A percentile compares a stretch with the other conserved stretches of the same genome.
Evolutionary conservation across 805 yeast species (phyloP).

Genomic region (Cyberlindnera saturnus): DNA sequence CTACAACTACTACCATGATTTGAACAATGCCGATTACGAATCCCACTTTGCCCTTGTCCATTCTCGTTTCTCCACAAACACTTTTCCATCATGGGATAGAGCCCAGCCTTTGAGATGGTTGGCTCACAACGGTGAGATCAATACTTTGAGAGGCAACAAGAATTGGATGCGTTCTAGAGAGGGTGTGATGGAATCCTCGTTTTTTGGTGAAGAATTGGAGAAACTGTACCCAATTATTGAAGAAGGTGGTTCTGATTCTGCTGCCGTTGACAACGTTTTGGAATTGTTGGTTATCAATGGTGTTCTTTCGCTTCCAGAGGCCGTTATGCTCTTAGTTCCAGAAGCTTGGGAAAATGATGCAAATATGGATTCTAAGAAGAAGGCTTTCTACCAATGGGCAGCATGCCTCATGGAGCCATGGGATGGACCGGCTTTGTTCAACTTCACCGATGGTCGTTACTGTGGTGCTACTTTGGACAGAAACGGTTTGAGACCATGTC

Average conservation of each 20-base stretch:
- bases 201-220: constrained; percentile 89
- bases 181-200: constrained; percentile 85
- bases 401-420: constrained; percentile 99
- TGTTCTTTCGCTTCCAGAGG: constrained; percentile 88
- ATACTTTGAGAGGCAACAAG: constrained; percentile 94
- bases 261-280: constrained; percentile 93
- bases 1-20: constrained; percentile 88
- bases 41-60: constrained; percentile 96
- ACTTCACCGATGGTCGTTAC: constrained; percentile 95
- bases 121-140: constrained; percentile 98
- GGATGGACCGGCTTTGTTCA: constrained; percentile 98
- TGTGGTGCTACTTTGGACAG: constrained; percentile 98
- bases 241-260: constrained; percentile 98
- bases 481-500: constrained; percentile 96
- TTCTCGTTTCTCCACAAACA: constrained; percentile 95
- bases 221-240: constrained; percentile 91
- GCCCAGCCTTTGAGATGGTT: constrained; percentile 97
- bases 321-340: constrained; percentile 94
- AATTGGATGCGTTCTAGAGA: constrained; percentile 99
- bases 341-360: constrained; percentile 95
- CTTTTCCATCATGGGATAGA: constrained; percentile 99
- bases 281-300: constrained; percentile 91
- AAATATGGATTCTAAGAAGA: constrained; percentile 83
- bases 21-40: constrained; percentile 85
- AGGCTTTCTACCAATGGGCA: constrained; percentile 98